A percentile compares a stretch with the other conserved stretches of the same genome.
These are phyloP conservation scores for Vigna hirtella DNA, from an alignment of 306 rosid species.

Conservation along the genomic window DNA sequence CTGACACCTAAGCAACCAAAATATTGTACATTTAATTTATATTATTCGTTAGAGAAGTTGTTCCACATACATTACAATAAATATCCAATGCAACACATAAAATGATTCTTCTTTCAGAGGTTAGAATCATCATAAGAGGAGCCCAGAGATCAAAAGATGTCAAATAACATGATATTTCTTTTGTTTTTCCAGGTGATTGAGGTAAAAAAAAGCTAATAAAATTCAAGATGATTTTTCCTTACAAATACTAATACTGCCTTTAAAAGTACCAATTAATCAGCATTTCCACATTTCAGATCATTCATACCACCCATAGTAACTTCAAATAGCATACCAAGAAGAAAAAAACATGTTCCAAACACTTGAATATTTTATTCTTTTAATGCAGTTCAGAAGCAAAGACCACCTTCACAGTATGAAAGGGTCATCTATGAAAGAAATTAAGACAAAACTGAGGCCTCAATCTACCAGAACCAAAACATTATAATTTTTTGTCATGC, in stretches of 20 bases:
- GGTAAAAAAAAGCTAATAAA: neutral
- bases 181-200: slow-evolving; percentile 13
- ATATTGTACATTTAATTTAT: neutral
- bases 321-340: slow-evolving; percentile 6
- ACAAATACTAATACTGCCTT: slow-evolving; percentile 8
- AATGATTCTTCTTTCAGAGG: slow-evolving; percentile 11
- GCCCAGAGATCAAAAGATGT: slow-evolving; percentile 20
- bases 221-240: slow-evolving; percentile 5
- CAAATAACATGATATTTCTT: slow-evolving; percentile 11
- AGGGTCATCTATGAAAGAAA: slow-evolving; percentile 12
- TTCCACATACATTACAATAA: slow-evolving; percentile 26
- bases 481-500: neutral
- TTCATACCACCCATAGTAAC: slow-evolving; percentile 1
- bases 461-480: slow-evolving; percentile 39
- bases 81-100: slow-evolving; percentile 27
- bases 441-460: slow-evolving; percentile 19
- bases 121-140: slow-evolving; percentile 14
- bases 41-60: neutral
- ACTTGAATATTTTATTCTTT: slow-evolving; percentile 20
- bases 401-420: slow-evolving; percentile 19
- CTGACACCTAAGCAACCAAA: slow-evolving; percentile 7
- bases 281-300: slow-evolving; percentile 22
- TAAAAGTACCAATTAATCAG: slow-evolving; percentile 12
- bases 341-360: slow-evolving; percentile 8
- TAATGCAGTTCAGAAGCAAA: neutral